A percentile compares a stretch with the other conserved stretches of the same genome.
Conservation (phyloP, 2,329 filamentous ascomycete species). For the Sphaerulina populicola region DNA sequence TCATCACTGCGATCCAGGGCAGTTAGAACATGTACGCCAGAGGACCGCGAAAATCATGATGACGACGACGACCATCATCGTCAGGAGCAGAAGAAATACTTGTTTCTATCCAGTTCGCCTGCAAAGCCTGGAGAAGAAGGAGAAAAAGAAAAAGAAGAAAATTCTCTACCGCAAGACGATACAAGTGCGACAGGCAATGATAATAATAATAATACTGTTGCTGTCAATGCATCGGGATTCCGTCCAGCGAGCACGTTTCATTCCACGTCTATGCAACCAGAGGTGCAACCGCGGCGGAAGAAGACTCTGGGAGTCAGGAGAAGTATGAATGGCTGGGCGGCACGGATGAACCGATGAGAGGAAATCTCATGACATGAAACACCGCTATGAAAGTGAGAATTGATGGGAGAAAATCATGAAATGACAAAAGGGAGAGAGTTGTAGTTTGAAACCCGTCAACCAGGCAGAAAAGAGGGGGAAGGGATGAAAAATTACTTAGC, state of each 20-base stretch:
- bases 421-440: neutral
- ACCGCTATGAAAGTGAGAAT: too few species aligned
- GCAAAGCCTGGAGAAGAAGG: slow-evolving; percentile 26
- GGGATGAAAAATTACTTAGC: too few species aligned
- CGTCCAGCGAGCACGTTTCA: slow-evolving; percentile 38
- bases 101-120: slow-evolving; percentile 40
- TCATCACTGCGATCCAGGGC: too few species aligned
- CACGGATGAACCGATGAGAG: slow-evolving; percentile 5
- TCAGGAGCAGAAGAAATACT: slow-evolving; percentile 40
- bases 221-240: slow-evolving; percentile 15
- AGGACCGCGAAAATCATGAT: neutral
- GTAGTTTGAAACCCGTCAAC: neutral
- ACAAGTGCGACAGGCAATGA: neutral
- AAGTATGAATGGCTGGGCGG: slow-evolving; percentile 44
- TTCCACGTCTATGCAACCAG: slow-evolving; percentile 35
- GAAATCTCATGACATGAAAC: too few species aligned
- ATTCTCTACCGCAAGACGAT: slow-evolving; percentile 3
- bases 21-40: too few species aligned
- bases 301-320: slow-evolving; percentile 46
- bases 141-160: slow-evolving; percentile 21
- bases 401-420: neutral
- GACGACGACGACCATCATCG: slow-evolving; percentile 15
- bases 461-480: too few species aligned
- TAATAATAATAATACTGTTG: too few species aligned
- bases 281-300: slow-evolving; percentile 32